phyloP scores from a whole-genome alignment of 2,329 filamentous ascomycete species.

The Paracoccidioides brasiliensis region DNA sequence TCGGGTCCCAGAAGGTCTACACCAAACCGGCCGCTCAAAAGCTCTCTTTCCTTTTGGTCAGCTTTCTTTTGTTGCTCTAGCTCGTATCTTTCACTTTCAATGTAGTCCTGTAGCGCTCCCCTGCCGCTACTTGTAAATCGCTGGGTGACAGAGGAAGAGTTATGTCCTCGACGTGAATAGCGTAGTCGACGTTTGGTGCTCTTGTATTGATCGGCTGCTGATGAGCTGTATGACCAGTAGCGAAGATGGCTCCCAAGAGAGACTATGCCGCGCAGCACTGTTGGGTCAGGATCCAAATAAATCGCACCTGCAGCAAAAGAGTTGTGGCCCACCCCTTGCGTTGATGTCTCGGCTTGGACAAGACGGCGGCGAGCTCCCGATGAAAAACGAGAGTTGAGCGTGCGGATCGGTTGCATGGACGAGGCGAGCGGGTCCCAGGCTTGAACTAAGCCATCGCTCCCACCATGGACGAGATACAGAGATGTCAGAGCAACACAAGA shows the following conservation, averaged over 20 bases:
- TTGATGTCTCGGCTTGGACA: slow-evolving; percentile 52
- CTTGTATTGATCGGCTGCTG: slow-evolving; percentile 56
- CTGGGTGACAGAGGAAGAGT: slow-evolving; percentile 39
- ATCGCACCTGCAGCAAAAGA: slow-evolving; percentile 75
- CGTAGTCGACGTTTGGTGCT: slow-evolving; percentile 67
- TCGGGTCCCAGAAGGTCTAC: slow-evolving; percentile 54
- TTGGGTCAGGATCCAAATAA: slow-evolving; percentile 75
- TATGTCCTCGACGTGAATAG: slow-evolving; percentile 52
- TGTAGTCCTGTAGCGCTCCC: slow-evolving; percentile 64
- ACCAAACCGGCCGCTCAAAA: slow-evolving; percentile 69
- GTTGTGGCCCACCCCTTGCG: slow-evolving; percentile 56
- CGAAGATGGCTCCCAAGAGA: slow-evolving; percentile 76
- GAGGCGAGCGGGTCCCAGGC: slow-evolving; percentile 94
- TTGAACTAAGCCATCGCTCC: slow-evolving; percentile 87
- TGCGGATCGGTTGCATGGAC: slow-evolving; percentile 62
- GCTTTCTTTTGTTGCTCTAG: slow-evolving; percentile 59
- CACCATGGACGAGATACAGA: slow-evolving; percentile 81
- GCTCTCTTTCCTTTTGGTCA: slow-evolving; percentile 52
- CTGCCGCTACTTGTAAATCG: slow-evolving; percentile 50
- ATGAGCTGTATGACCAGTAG: slow-evolving; percentile 91
- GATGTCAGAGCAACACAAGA: slow-evolving; percentile 72
- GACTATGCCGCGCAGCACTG: slow-evolving; percentile 70
- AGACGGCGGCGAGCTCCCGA: slow-evolving; percentile 67
- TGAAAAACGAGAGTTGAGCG: slow-evolving; percentile 72
- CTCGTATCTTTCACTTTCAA: slow-evolving; percentile 72